Percentiles rank a stretch among this genome's conserved stretches.
Conservation (phyloP, 2,329 filamentous ascomycete species). For the Microdochium bolleyi region DNA sequence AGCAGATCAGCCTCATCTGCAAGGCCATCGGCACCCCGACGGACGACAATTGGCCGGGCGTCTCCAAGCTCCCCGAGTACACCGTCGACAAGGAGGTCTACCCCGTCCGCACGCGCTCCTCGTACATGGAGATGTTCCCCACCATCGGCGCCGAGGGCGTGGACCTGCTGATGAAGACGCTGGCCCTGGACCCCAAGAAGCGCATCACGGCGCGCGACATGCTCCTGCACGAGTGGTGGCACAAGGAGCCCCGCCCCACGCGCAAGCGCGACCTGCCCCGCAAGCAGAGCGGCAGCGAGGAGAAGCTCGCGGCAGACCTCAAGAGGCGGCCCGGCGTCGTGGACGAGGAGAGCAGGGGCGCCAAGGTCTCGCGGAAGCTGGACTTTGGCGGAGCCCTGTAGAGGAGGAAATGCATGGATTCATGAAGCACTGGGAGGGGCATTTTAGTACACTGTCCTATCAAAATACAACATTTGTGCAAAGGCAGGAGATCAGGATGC, state of each 20-base stretch:
- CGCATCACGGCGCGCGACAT: slow-evolving; percentile 71
- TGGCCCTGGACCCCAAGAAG: slow-evolving; percentile 79
- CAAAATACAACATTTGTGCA: no score
- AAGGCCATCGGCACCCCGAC: slow-evolving; percentile 82
- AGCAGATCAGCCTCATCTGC: slow-evolving; percentile 79
- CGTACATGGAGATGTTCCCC: slow-evolving; percentile 70
- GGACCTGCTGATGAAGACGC: slow-evolving; percentile 78
- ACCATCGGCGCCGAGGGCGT: slow-evolving; percentile 76
- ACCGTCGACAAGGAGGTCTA: slow-evolving; percentile 57
- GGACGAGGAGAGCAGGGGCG: slow-evolving; percentile 53
- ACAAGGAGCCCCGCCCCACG: slow-evolving; percentile 73
- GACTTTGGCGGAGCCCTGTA: slow-evolving; percentile 55
- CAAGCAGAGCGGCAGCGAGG: slow-evolving; percentile 63
- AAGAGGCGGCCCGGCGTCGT: slow-evolving; percentile 67
- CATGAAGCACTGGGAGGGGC: no score
- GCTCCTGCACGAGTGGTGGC: slow-evolving; percentile 82
- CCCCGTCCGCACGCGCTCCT: slow-evolving; percentile 57
- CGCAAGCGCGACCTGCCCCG: slow-evolving; percentile 73
- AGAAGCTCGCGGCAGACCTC: slow-evolving; percentile 75
- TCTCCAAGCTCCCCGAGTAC: slow-evolving; percentile 72
- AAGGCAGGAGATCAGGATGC: no score
- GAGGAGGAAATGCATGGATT: no score
- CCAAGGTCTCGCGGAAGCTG: slow-evolving; percentile 75
- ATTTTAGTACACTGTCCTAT: no score
- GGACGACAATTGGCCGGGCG: slow-evolving; percentile 93